A percentile compares a stretch with the other conserved stretches of the same genome.
Conservation (phyloP, 176 grass and related monocot genomes). For the Saccharum officinarum region DNA sequence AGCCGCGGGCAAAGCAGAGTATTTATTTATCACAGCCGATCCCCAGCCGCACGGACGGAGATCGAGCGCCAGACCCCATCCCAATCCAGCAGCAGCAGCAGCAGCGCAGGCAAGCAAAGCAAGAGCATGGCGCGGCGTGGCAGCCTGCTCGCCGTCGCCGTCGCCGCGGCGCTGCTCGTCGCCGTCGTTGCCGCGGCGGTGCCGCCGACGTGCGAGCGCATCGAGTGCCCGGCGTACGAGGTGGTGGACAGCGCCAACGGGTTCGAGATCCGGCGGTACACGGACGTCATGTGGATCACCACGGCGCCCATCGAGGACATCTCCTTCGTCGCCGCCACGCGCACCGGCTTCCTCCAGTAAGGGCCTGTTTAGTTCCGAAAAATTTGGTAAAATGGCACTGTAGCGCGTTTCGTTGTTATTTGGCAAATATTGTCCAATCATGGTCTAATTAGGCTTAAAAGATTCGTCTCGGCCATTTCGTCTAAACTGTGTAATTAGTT, state of each 20-base stretch:
- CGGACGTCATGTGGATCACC: slow-evolving; percentile 67
- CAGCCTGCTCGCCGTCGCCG: slow-evolving; percentile 20
- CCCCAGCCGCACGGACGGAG: slow-evolving; percentile 22
- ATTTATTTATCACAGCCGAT: slow-evolving; percentile 34
- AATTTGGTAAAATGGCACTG: no score
- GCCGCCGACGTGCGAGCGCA: slow-evolving; percentile 83
- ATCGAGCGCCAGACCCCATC: slow-evolving; percentile 7
- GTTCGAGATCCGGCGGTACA: slow-evolving; percentile 91
- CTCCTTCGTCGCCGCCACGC: slow-evolving; percentile 86
- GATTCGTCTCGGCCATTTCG: no score
- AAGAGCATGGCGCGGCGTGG: slow-evolving; percentile 35
- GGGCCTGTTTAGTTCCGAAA: no score
- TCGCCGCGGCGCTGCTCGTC: not conserved
- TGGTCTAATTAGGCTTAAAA: no score
- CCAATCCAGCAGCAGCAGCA: not conserved
- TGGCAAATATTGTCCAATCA: no score
- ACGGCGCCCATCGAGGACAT: slow-evolving; percentile 80
- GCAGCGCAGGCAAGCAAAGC: not conserved
- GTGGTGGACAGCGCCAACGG: slow-evolving; percentile 85
- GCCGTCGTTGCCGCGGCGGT: not conserved
- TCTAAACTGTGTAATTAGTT: no score
- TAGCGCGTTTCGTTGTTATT: no score
- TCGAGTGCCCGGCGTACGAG: slow-evolving; percentile 92
- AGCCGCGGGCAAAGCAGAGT: slow-evolving; percentile 1
- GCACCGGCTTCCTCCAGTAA: slow-evolving; percentile 77